Percentiles rank a stretch among this genome's conserved stretches.
Conservation (phyloP, 805 yeast species). For the Metschnikowia vanudenii region DNA sequence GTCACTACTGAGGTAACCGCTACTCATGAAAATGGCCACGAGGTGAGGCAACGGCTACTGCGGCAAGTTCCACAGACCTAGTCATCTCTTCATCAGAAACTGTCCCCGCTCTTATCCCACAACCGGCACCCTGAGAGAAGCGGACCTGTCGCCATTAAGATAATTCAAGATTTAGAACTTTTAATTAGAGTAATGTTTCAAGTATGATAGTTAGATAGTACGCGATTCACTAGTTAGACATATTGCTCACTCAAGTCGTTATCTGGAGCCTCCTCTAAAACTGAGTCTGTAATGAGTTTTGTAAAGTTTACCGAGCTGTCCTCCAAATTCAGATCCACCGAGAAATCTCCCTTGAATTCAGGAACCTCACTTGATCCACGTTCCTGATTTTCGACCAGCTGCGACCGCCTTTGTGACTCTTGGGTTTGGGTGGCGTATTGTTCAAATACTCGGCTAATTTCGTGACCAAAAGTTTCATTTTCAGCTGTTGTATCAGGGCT, state of each 20-base stretch:
- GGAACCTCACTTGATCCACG: background rate
- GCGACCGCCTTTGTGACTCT: background rate
- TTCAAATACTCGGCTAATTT: conserved; percentile 13
- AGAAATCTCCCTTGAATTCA: conserved; percentile 2
- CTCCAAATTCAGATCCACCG: conserved; percentile 4
- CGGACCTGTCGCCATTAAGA: too few species aligned
- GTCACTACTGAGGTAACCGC: background rate
- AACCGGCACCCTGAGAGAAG: background rate
- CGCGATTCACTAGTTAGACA: too few species aligned
- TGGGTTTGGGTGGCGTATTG: conserved; percentile 16
- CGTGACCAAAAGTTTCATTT: conserved; percentile 5
- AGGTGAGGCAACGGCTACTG: too few species aligned
- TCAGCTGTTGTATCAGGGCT: conserved; percentile 16
- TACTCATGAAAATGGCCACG: too few species aligned
- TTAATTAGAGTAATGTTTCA: background rate
- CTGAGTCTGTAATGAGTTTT: background rate
- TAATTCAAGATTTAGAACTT: background rate
- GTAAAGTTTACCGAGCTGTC: conserved; percentile 6
- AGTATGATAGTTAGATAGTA: too few species aligned
- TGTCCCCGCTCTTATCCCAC: background rate
- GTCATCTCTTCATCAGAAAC: too few species aligned
- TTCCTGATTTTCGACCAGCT: background rate
- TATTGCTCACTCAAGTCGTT: background rate
- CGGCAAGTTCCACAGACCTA: too few species aligned
- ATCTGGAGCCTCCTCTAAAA: background rate